Evolutionary conservation across 441 rosid genomes (phyloP).

Genomic region (Pelargonium myrrhifolium): DNA sequence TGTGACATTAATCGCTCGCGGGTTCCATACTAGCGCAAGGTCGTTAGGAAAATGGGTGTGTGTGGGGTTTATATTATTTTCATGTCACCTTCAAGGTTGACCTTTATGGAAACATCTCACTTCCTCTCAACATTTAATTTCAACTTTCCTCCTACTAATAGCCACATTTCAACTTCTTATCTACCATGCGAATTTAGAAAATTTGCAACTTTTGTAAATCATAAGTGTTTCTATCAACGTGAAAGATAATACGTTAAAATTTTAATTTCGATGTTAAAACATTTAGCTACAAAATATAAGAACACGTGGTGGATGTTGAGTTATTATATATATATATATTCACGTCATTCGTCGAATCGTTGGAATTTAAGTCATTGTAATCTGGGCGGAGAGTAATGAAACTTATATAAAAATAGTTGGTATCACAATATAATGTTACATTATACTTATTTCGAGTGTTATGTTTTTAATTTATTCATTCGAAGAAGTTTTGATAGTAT

Average conservation of each 20-base stretch:
- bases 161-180: background rate
- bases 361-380: no score
- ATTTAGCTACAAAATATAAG: no score
- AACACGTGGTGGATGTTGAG: no score
- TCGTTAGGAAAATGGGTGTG: constrained; percentile 2
- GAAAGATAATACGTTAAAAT: constrained; percentile 6
- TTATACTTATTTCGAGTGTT: no score
- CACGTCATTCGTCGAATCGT: no score
- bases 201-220: background rate
- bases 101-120: constrained; percentile 15
- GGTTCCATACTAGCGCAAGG: constrained; percentile 11
- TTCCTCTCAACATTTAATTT: background rate
- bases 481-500: no score
- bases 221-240: constrained; percentile 12
- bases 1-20: constrained; percentile 13
- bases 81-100: constrained; percentile 30
- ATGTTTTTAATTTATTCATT: no score
- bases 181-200: background rate
- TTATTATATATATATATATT: no score
- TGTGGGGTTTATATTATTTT: constrained; percentile 21
- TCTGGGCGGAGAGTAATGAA: no score
- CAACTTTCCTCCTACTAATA: background rate
- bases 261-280: background rate
- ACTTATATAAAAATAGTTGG: no score
- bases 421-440: no score